These are phyloP conservation scores for Nakazawaea ambrosiae DNA, from an alignment of 805 yeast genomes.

Conservation along the genomic window DNA sequence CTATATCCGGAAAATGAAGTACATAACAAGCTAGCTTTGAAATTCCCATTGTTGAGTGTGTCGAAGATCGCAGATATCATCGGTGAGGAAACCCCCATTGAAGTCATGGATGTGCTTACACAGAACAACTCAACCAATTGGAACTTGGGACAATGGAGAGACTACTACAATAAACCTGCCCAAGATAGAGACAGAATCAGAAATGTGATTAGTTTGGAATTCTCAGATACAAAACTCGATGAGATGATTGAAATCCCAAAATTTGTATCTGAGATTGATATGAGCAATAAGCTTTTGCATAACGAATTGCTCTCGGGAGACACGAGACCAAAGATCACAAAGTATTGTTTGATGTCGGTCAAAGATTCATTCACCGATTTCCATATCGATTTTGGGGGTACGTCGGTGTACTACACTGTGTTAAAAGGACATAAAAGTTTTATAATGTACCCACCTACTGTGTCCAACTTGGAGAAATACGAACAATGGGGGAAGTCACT, in stretches of 20 bases:
- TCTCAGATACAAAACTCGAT: slow-evolving; percentile 51
- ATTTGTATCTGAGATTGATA: slow-evolving; percentile 57
- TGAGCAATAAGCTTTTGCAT: slow-evolving; percentile 48
- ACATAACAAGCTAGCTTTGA: slow-evolving; percentile 14
- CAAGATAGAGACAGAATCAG: slow-evolving; percentile 54
- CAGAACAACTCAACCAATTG: slow-evolving; percentile 65
- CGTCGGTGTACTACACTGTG: slow-evolving; percentile 84
- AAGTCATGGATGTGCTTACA: slow-evolving; percentile 85
- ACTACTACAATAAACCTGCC: slow-evolving; percentile 47
- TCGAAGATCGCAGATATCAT: slow-evolving; percentile 47
- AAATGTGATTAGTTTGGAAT: slow-evolving; percentile 79
- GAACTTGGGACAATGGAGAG: slow-evolving; percentile 68
- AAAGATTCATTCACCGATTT: slow-evolving; percentile 78
- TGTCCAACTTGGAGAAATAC: slow-evolving; percentile 51
- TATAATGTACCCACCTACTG: slow-evolving; percentile 73
- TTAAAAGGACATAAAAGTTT: slow-evolving; percentile 71
- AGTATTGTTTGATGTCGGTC: slow-evolving; percentile 83
- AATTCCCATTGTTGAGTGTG: slow-evolving; percentile 51
- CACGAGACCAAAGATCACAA: slow-evolving; percentile 59
- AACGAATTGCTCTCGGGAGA: slow-evolving; percentile 6
- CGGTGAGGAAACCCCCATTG: slow-evolving; percentile 59
- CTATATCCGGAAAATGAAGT: slow-evolving; percentile 3
- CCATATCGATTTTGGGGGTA: slow-evolving; percentile 89
- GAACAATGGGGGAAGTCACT: slow-evolving; percentile 65
- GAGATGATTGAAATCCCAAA: slow-evolving; percentile 50